These are phyloP conservation scores for Leucoagaricus sp. DNA, from an alignment of 1,284 basidiomycete species.

Conservation along the genomic window DNA sequence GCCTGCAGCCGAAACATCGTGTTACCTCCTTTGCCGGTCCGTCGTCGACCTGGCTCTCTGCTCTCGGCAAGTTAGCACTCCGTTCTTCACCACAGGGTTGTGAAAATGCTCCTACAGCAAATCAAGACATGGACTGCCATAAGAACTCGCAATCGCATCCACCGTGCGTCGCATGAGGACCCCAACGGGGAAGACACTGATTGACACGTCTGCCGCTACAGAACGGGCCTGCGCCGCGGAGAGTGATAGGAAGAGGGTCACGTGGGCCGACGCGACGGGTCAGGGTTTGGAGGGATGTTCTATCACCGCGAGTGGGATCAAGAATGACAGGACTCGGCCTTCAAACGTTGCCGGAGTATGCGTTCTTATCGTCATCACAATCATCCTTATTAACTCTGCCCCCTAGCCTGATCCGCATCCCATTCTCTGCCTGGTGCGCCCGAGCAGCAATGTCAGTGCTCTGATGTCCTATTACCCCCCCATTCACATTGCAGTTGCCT, in stretches of 20 bases:
- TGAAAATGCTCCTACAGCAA: constrained; percentile 8
- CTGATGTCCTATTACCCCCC: constrained; percentile 6
- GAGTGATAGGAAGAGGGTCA: neutral
- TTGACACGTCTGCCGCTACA: neutral
- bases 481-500: constrained; percentile 16
- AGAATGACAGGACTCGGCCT: constrained; percentile 3
- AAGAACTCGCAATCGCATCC: neutral
- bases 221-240: neutral
- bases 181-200: neutral
- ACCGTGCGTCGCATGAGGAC: neutral
- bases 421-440: neutral
- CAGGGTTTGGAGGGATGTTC: neutral
- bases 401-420: constrained; percentile 15
- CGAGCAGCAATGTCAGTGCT: constrained; percentile 7
- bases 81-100: neutral
- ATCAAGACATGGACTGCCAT: constrained; percentile 8
- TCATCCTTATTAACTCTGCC: constrained; percentile 4
- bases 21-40: neutral
- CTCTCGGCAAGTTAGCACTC: constrained; percentile 6
- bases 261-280: constrained; percentile 5
- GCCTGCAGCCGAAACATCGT: neutral
- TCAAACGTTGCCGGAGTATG: neutral
- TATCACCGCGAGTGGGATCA: constrained; percentile 8
- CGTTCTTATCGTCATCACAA: constrained; percentile 4
- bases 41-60: neutral